Percentiles rank a stretch among this genome's conserved stretches.
Conservation (phyloP, 257 asterid species). For the Salvia hispanica region DNA sequence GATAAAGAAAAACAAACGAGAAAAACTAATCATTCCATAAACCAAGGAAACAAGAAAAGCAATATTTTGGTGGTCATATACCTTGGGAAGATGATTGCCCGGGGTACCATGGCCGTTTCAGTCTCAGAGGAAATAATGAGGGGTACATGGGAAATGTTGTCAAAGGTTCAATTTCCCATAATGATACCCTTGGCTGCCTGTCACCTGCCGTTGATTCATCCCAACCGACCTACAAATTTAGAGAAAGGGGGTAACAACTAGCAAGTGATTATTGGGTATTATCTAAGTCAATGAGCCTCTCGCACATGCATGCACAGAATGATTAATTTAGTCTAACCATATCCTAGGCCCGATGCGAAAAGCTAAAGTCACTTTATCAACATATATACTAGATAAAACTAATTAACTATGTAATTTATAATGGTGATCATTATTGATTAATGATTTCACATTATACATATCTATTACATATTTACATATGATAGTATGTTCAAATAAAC, state of each 20-base stretch:
- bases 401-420: too few relatives aligned
- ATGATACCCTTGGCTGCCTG: constrained; percentile 87
- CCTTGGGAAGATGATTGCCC: constrained; percentile 92
- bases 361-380: too few relatives aligned
- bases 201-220: constrained; percentile 97
- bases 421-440: too few relatives aligned
- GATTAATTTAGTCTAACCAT: too few relatives aligned
- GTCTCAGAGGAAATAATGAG: constrained; percentile 80
- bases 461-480: too few relatives aligned
- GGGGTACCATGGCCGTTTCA: constrained; percentile 92
- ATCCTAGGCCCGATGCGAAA: too few relatives aligned
- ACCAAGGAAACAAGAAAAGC: neutral
- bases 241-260: neutral
- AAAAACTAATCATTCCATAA: neutral
- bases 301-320: too few relatives aligned
- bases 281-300: neutral
- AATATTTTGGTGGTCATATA: constrained; percentile 33
- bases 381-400: too few relatives aligned
- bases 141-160: constrained; percentile 97
- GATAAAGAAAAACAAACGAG: neutral
- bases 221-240: constrained; percentile 80
- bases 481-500: too few relatives aligned
- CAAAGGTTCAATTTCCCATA: constrained; percentile 96
- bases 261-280: neutral
- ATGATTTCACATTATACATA: too few relatives aligned